Conservation (phyloP, 306 rosid species). For the Glycyrrhiza uralensis region DNA sequence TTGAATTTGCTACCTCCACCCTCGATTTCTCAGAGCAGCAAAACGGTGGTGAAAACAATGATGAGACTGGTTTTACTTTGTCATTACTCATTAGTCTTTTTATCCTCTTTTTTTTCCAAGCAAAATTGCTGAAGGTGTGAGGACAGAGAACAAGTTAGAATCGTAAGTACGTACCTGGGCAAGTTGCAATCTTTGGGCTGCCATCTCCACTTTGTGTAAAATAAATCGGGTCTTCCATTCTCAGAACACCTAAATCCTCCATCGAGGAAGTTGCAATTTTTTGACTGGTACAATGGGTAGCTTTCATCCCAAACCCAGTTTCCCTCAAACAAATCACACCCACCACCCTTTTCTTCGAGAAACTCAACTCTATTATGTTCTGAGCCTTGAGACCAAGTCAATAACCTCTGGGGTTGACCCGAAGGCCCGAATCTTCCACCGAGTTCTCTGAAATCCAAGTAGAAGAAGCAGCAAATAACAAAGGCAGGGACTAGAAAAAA, state of each 20-base stretch:
- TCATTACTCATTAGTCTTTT: background rate
- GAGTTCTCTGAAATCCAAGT: constrained; percentile 51
- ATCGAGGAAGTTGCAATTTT: constrained; percentile 63
- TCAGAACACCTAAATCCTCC: constrained; percentile 76
- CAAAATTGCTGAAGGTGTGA: background rate
- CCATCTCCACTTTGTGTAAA: constrained; percentile 95
- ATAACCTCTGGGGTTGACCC: constrained; percentile 46
- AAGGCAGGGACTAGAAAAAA: constrained; percentile 47
- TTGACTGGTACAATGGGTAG: constrained; percentile 70
- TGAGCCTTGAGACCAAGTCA: constrained; percentile 45
- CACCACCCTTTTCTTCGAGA: constrained; percentile 39
- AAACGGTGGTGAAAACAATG: background rate
- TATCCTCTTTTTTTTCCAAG: background rate
- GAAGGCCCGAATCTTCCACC: constrained; percentile 33
- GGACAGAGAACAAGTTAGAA: background rate
- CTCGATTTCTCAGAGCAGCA: background rate
- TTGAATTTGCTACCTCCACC: background rate
- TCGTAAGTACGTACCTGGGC: constrained; percentile 60
- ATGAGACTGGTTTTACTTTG: background rate
- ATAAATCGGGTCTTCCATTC: constrained; percentile 86
- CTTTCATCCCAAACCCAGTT: constrained; percentile 90
- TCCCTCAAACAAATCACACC: constrained; percentile 78
- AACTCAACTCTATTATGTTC: constrained; percentile 49
- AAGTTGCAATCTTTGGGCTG: constrained; percentile 80
- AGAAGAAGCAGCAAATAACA: constrained; percentile 51